Evolutionary conservation across 2,329 filamentous ascomycete genomes (phyloP), one percentile per base, ranked within the genome.

Genomic region (Pyrenophora seminiperda): DNA sequence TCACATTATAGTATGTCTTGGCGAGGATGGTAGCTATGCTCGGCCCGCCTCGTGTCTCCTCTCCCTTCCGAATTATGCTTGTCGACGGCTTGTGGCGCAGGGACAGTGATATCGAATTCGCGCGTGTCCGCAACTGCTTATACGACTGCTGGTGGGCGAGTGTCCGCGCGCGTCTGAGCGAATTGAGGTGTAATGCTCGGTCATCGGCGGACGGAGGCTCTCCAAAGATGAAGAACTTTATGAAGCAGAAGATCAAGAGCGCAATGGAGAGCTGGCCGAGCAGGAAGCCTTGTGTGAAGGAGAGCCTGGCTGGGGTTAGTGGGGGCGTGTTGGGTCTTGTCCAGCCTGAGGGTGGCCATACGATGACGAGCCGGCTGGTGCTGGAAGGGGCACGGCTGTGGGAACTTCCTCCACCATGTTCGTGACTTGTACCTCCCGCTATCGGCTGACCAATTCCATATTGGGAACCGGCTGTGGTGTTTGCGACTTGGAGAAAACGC

Each of bases 161-260:
- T 1, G 88, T 89, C 57, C 88, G 81, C 43, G 87, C 85, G 50
- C 87, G 84, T 19, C 90, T 84, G 61, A 91, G 86, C 9, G 87
- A 87, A 50, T 89, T 90, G 59, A 89, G 85, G 34, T 88, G 78
- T 6, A 90, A 81, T 10, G 91, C 90, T 15, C 88, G 90, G 46
- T 88, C 85, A 57, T 96, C 91, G 54, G 91, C 82, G 1, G 89
- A 91, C 1, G 91, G 91, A 4, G 91, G 86, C 70, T 97, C 94
- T 63, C 94, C 94, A 70, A 99, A 97, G 69, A 99, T 97, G 83
- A 99, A 99, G 83, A 97, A 99, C 73, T 96, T 96, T 75, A 99
- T 97, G 76, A 99, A 97, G 61, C 89, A 90, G 58, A 91, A 92
- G 54, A 99, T 85, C 31, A 99, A 81, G 18, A 97, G 78, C 11